Evolutionary conservation across 163 green algal species (phyloP).

Genomic region (Chlamydomonas reinhardtii): DNA sequence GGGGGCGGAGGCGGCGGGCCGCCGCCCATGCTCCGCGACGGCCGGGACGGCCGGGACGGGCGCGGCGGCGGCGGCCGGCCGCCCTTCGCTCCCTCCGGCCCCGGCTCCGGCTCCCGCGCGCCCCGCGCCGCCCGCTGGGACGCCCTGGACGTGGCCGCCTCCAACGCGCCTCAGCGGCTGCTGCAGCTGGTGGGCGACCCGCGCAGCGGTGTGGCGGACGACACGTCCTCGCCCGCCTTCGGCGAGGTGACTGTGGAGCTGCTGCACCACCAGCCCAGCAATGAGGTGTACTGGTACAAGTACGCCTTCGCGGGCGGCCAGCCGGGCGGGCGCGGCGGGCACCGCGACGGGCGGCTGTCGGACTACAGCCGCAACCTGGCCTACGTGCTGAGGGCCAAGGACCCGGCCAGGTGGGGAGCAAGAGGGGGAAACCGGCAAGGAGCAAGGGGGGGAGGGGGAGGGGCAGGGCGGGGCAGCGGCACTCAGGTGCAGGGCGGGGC

Average conservation of each 20-base stretch:
- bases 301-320: constrained; percentile 61
- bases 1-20: too few species aligned
- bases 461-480: neutral
- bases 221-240: constrained; percentile 60
- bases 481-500: too few species aligned
- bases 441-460: neutral
- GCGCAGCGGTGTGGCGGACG: constrained; percentile 68
- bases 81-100: too few species aligned
- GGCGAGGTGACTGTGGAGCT: constrained; percentile 64
- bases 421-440: neutral
- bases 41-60: too few species aligned
- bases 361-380: constrained; percentile 82
- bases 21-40: too few species aligned
- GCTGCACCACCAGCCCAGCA: constrained; percentile 58
- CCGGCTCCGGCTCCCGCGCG: too few species aligned
- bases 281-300: constrained; percentile 71
- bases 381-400: constrained; percentile 77
- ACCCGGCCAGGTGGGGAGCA: constrained; percentile 74
- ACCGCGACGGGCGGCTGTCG: constrained; percentile 78
- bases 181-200: constrained; percentile 72
- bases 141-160: constrained; percentile 33
- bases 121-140: too few species aligned
- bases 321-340: constrained; percentile 57
- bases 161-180: constrained; percentile 49
- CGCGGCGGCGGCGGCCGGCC: too few species aligned